Conservation (phyloP, 495 filamentous ascomycete species). For the Tuber microsphaerosporum region DNA sequence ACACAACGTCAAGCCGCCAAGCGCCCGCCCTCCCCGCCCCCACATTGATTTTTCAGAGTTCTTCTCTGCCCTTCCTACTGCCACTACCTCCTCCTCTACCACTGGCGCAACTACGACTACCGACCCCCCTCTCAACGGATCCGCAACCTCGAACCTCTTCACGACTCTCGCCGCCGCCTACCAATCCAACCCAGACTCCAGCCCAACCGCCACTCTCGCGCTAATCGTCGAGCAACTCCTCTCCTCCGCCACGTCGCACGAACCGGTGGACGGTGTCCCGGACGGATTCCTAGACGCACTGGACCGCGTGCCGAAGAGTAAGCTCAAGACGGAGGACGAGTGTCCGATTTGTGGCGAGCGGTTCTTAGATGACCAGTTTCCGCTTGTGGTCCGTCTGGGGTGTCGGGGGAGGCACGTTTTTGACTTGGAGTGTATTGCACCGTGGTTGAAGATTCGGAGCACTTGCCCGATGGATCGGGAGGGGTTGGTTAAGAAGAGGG, state of each 20-base stretch:
- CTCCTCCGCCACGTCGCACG: slow-evolving; percentile 59
- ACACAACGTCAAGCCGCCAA: slow-evolving; percentile 59
- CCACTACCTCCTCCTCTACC: slow-evolving; percentile 49
- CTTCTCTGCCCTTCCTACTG: slow-evolving; percentile 65
- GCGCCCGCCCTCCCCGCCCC: slow-evolving; percentile 47
- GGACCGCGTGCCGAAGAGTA: slow-evolving; percentile 68
- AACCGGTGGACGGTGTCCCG: slow-evolving; percentile 63
- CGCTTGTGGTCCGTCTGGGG: slow-evolving; percentile 78
- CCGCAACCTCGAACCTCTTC: slow-evolving; percentile 44
- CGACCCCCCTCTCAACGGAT: not conserved
- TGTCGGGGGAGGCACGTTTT: slow-evolving; percentile 77
- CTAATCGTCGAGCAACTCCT: slow-evolving; percentile 57
- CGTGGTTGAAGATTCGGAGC: slow-evolving; percentile 74
- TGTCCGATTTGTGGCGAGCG: slow-evolving; percentile 83
- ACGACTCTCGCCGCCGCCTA: slow-evolving; percentile 48
- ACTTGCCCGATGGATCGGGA: slow-evolving; percentile 75
- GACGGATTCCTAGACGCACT: slow-evolving; percentile 74
- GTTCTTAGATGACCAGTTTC: slow-evolving; percentile 68
- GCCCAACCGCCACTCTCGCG: slow-evolving; percentile 49
- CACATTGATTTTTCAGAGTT: slow-evolving; percentile 84
- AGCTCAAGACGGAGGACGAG: slow-evolving; percentile 57
- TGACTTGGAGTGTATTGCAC: slow-evolving; percentile 88
- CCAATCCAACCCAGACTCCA: slow-evolving; percentile 16
- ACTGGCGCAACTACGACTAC: slow-evolving; percentile 49
- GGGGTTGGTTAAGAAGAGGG: slow-evolving; percentile 68